Evolutionary conservation across 2,329 filamentous ascomycete genomes (phyloP), one percentile per base, ranked within the genome.

Genomic region (Mycocentrospora acerina): DNA sequence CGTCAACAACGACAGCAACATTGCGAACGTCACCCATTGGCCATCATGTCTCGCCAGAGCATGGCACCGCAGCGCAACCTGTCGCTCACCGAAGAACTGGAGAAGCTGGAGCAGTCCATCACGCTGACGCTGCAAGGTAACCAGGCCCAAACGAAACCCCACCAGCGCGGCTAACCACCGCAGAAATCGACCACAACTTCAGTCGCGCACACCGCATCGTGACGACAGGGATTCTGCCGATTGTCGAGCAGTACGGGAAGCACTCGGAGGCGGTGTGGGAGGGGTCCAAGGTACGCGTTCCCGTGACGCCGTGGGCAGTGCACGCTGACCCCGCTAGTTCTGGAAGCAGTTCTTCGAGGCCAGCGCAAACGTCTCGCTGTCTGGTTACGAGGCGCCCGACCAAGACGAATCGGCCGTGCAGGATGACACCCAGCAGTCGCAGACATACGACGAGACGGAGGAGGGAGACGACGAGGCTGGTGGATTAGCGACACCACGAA

Each of bases 301-400:
- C 7, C 26, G 14, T 7, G 18, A 19, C 6, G 2, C n/a, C 27
- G 15, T 16, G 14, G 24, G 11, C 12, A 16, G 56, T 26, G 9
- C 11, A 42, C 32, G 38, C 37, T 45, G 24, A 38, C 32, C 18
- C 27, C 24, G 9, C 12, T 60, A 94, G 87, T 98, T 98, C 71
- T 98, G 93, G 93, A 98, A 98, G 71, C 90, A 97, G 74, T 98
- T 98, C 75, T 98, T 98, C 70, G 93, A 98, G 71, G 90, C 93
- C 24, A 95, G 90, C 32, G 93, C 93, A 64, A 97, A 98, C 60
- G 91, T 98, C 17, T 95, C 91, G 9, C 79, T 98, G 9, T 95
- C 90, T 0, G 90, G 90, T 18, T 96, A 98, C 67, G 91, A 95
- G 63, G 90, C 95, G 61, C 77, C 83, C 15, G 81, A 81, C 11